These are phyloP conservation scores for Skeletonema tropicum DNA, from an alignment of 108 stramenopile species.

Conservation along the genomic window DNA sequence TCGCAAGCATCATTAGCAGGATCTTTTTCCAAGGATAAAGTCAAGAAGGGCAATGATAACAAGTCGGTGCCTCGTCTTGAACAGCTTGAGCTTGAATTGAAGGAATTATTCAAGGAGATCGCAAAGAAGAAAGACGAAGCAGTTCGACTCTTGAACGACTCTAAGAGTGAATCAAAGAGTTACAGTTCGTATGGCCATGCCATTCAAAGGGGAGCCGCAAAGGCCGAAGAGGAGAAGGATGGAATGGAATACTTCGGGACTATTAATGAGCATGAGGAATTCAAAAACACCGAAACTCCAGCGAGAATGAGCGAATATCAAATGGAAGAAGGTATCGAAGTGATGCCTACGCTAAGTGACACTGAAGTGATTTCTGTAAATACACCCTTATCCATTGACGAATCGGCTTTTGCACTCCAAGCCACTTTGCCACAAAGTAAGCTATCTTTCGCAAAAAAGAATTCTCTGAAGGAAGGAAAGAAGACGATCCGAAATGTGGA, in stretches of 20 bases:
- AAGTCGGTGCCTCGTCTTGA: not conserved
- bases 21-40: not conserved
- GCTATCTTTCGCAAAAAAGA: constrained; percentile 16
- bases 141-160: not conserved
- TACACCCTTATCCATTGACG: constrained; percentile 40
- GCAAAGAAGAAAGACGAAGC: not conserved
- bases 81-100: not conserved
- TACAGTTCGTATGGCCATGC: not conserved
- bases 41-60: not conserved
- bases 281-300: not conserved
- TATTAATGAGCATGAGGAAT: not conserved
- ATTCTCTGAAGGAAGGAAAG: too few relatives aligned
- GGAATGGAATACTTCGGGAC: not conserved
- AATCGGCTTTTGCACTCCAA: not conserved
- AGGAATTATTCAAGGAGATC: not conserved
- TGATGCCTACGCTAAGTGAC: constrained; percentile 37
- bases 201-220: not conserved
- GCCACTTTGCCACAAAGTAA: constrained; percentile 19
- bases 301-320: not conserved
- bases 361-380: constrained; percentile 33
- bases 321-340: not conserved
- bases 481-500: too few relatives aligned
- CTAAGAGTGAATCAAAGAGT: too few relatives aligned
- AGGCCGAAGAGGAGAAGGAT: not conserved
- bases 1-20: not conserved